These are phyloP conservation scores for Fusarium concolor DNA, from an alignment of 2,329 filamentous ascomycete species.

Conservation along the genomic window DNA sequence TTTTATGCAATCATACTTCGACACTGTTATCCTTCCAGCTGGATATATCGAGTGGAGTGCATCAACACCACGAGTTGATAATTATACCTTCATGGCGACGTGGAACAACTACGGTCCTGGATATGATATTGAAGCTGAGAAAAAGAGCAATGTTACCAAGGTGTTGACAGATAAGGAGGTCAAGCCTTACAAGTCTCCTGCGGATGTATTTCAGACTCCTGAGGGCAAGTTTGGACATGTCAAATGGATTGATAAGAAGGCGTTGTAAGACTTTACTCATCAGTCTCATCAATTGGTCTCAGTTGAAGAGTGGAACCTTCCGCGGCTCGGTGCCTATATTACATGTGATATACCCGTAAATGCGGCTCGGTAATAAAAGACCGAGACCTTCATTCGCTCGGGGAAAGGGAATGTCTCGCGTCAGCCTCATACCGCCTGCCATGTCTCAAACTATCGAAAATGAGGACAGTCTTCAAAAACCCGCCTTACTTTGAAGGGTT, in stretches of 20 bases:
- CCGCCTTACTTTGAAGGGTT: not conserved
- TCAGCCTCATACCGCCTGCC: not conserved
- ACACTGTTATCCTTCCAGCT: conserved; percentile 62
- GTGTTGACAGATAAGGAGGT: conserved; percentile 56
- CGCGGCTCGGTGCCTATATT: not conserved
- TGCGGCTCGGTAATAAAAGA: not conserved
- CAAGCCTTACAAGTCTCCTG: conserved; percentile 40
- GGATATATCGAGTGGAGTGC: conserved; percentile 61
- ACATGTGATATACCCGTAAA: not conserved
- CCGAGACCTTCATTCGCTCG: too few relatives aligned
- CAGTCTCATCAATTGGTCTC: too few relatives aligned
- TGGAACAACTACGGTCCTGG: conserved; percentile 65
- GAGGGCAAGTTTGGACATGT: conserved; percentile 23
- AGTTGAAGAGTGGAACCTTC: not conserved
- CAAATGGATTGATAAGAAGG: conserved; percentile 32
- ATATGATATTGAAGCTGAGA: conserved; percentile 61
- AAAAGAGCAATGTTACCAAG: conserved; percentile 54
- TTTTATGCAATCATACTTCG: conserved; percentile 66
- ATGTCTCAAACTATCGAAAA: not conserved
- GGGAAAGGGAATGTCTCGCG: not conserved
- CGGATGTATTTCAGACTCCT: conserved; percentile 34
- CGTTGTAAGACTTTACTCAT: not conserved
- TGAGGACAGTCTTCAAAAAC: not conserved
- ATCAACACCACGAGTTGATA: conserved; percentile 43
- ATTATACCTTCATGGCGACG: conserved; percentile 67